Percentiles rank a stretch among this genome's conserved stretches.
Conservation (phyloP, 495 filamentous ascomycete species). For the Neurospora sp. region DNA sequence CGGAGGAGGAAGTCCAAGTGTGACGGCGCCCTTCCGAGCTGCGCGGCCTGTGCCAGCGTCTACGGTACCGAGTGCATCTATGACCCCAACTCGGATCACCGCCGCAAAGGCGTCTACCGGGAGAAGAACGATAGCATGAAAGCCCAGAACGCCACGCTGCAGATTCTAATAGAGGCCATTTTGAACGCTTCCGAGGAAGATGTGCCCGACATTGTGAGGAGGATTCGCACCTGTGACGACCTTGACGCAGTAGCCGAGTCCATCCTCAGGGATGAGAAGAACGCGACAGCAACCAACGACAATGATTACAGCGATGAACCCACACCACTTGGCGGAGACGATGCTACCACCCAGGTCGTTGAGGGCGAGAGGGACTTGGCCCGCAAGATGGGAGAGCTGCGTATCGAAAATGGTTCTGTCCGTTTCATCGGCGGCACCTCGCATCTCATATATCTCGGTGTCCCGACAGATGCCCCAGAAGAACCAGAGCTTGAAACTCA, state of each 20-base stretch:
- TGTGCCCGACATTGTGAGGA: conserved; percentile 66
- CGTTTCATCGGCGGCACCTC: conserved; percentile 94
- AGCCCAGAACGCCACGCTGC: conserved; percentile 76
- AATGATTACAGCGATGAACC: conserved; percentile 27
- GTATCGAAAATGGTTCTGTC: conserved; percentile 78
- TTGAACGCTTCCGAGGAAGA: conserved; percentile 81
- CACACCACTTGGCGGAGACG: conserved; percentile 22
- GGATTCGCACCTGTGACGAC: conserved; percentile 86
- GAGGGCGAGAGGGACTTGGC: conserved; percentile 79
- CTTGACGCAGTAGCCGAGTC: conserved; percentile 82
- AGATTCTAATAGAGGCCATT: conserved; percentile 87
- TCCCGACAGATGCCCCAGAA: conserved; percentile 36
- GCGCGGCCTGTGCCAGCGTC: conserved; percentile 88
- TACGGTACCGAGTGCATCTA: conserved; percentile 91
- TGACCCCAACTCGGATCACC: conserved; percentile 91
- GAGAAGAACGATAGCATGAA: conserved; percentile 87
- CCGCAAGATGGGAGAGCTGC: conserved; percentile 85
- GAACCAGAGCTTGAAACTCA: conserved; percentile 44
- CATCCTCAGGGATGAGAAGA: conserved; percentile 48
- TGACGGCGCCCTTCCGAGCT: conserved; percentile 85
- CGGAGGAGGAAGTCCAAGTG: conserved; percentile 90
- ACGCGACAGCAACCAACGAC: conserved; percentile 30
- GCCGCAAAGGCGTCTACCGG: conserved; percentile 92
- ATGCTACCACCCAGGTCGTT: conserved; percentile 33
- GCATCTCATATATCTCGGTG: conserved; percentile 73